Percentiles rank a stretch among this genome's conserved stretches.
Evolutionary conservation across 139 green algal species (phyloP).

Genomic region (Coccomyxa sp.): DNA sequence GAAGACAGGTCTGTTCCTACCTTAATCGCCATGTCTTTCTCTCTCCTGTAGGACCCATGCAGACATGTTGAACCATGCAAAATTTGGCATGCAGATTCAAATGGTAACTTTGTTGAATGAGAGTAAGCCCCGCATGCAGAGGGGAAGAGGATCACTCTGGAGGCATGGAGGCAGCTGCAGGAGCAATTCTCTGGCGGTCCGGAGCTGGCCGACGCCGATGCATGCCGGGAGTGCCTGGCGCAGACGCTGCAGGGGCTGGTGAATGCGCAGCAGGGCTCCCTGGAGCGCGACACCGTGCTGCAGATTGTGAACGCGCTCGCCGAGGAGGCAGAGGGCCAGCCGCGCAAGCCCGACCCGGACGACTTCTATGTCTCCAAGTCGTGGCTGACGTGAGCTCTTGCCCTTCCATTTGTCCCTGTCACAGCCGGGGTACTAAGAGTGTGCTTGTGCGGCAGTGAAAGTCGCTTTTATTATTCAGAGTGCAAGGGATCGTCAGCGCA

Average conservation of each 20-base stretch:
- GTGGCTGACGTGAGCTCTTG: conserved; percentile 32
- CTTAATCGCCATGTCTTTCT: background rate
- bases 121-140: conserved; percentile 14
- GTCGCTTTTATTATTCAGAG: no score
- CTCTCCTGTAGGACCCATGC: no score
- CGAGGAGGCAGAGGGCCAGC: background rate
- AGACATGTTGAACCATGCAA: background rate
- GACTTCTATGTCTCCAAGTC: conserved; percentile 31
- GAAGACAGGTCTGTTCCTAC: background rate
- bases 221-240: conserved; percentile 42
- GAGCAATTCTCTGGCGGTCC: conserved; percentile 24
- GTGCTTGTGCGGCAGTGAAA: no score
- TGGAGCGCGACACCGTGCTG: conserved; percentile 14
- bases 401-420: background rate
- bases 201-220: conserved; percentile 17
- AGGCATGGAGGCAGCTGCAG: conserved; percentile 24
- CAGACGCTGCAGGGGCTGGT: conserved; percentile 2
- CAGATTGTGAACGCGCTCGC: background rate
- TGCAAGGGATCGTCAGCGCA: no score
- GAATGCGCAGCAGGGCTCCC: background rate
- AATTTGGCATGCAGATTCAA: background rate
- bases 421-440: background rate
- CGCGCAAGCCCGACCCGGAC: background rate
- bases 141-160: conserved; percentile 18
- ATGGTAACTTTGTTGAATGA: background rate